Percentiles rank a stretch among this genome's conserved stretches.
phyloP scores from a whole-genome alignment of 2,329 filamentous ascomycete genomes.

The Aspergillus ruber region DNA sequence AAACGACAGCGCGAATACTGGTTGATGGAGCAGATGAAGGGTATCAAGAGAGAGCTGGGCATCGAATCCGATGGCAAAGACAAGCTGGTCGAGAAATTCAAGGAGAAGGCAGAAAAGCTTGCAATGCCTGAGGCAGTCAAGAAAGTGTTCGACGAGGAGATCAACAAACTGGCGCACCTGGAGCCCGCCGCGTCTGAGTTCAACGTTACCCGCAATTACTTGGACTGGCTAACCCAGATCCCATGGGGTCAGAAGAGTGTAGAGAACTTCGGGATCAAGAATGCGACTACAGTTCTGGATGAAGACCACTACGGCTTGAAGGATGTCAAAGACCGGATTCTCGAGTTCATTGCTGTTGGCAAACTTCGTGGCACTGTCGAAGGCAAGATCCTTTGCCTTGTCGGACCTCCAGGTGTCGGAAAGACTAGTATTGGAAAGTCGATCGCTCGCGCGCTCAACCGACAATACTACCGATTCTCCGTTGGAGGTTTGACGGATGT shows the following conservation, averaged over 20 bases:
- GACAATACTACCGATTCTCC: constrained; percentile 97
- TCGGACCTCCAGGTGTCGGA: constrained; percentile 92
- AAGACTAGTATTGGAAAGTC: constrained; percentile 99
- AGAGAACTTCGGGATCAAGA: constrained; percentile 92
- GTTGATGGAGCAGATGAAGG: constrained; percentile 99
- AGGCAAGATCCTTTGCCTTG: constrained; percentile 96
- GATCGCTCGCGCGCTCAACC: constrained; percentile 86
- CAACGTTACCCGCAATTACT: constrained; percentile 95
- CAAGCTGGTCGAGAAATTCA: constrained; percentile 95
- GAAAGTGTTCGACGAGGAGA: constrained; percentile 96
- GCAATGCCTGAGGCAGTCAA: constrained; percentile 96
- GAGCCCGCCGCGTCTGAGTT: constrained; percentile 96
- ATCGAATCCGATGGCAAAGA: constrained; percentile 98
- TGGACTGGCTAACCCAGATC: constrained; percentile 98
- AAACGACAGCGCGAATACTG: constrained; percentile 97
- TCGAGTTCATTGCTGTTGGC: constrained; percentile 97
- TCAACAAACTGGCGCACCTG: constrained; percentile 92
- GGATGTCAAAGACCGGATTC: constrained; percentile 95
- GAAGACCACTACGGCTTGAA: constrained; percentile 96
- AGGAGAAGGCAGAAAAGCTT: constrained; percentile 85
- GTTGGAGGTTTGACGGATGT: constrained; percentile 96
- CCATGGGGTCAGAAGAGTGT: constrained; percentile 93
- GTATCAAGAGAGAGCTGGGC: constrained; percentile 87
- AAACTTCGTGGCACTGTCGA: constrained; percentile 96
- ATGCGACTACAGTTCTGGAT: constrained; percentile 83